Conservation (phyloP, 208 protist species). For the Histomonas meleagridis region DNA sequence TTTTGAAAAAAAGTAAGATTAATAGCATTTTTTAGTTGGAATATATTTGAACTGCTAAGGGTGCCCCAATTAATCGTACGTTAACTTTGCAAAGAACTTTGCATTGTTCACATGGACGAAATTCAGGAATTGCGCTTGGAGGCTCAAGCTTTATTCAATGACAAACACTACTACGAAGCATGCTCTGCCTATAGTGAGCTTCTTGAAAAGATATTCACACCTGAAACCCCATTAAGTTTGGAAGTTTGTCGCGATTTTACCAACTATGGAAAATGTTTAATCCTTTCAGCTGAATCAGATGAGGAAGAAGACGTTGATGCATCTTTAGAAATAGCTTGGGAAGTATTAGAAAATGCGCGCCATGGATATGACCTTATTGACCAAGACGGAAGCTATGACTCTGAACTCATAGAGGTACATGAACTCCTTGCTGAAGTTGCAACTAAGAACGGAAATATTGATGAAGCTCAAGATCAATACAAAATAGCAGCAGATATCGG, state of each 20-base stretch:
- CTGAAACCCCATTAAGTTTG: neutral
- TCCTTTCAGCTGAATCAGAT: neutral
- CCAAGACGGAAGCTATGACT: neutral
- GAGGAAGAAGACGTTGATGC: neutral
- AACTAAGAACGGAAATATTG: neutral
- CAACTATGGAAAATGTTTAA: neutral
- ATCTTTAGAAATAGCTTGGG: neutral
- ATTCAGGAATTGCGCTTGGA: neutral
- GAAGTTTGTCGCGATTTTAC: neutral
- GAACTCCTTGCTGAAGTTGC: conserved; percentile 1
- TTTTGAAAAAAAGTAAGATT: too few species aligned
- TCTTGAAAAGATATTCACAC: neutral
- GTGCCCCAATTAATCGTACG: too few species aligned
- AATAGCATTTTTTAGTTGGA: too few species aligned
- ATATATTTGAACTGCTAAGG: too few species aligned
- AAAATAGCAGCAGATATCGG: neutral
- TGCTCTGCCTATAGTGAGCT: neutral
- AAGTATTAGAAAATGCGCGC: neutral
- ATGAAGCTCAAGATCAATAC: conserved; percentile 15
- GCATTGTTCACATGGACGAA: neutral
- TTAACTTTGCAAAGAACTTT: too few species aligned
- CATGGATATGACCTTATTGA: neutral
- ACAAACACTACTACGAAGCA: neutral
- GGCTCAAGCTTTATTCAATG: neutral
- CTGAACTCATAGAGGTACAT: neutral